Evolutionary conservation across 2,329 filamentous ascomycete species (phyloP).

Genomic region (Cadophora luteo-olivacea): DNA sequence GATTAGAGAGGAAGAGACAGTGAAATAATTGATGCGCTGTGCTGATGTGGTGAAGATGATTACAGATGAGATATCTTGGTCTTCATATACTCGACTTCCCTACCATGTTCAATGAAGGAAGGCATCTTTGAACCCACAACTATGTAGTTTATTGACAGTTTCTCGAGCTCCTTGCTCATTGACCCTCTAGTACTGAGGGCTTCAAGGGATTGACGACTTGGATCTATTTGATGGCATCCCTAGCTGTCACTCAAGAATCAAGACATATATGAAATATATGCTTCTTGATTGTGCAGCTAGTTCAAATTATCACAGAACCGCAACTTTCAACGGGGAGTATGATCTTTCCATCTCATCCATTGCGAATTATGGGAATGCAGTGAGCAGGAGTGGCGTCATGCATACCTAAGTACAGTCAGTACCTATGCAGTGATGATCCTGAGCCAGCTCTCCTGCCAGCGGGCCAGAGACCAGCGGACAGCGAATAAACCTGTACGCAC

Average conservation of each 20-base stretch:
- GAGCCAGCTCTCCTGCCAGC: not conserved
- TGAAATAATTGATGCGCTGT: not conserved
- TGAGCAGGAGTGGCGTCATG: not conserved
- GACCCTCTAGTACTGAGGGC: not conserved
- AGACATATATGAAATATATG: not conserved
- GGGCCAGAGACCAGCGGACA: not conserved
- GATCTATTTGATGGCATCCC: not conserved
- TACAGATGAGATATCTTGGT: not conserved
- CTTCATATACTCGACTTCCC: not conserved
- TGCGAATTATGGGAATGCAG: too few species aligned
- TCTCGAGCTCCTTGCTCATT: not conserved
- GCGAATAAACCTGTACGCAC: not conserved
- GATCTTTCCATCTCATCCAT: too few species aligned
- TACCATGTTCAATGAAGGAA: not conserved
- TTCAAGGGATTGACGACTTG: not conserved
- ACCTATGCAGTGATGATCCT: not conserved
- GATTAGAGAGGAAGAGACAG: not conserved
- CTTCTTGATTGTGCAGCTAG: not conserved
- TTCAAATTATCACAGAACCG: not conserved
- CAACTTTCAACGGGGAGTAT: not conserved
- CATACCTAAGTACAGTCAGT: not conserved
- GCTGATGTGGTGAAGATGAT: not conserved
- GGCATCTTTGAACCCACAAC: not conserved
- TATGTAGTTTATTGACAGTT: not conserved
- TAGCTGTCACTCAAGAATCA: not conserved